Evolutionary conservation across 129 eudicot species (phyloP), one percentile per base, ranked within the genome.

Genomic region (Smallanthus sonchifolius): DNA sequence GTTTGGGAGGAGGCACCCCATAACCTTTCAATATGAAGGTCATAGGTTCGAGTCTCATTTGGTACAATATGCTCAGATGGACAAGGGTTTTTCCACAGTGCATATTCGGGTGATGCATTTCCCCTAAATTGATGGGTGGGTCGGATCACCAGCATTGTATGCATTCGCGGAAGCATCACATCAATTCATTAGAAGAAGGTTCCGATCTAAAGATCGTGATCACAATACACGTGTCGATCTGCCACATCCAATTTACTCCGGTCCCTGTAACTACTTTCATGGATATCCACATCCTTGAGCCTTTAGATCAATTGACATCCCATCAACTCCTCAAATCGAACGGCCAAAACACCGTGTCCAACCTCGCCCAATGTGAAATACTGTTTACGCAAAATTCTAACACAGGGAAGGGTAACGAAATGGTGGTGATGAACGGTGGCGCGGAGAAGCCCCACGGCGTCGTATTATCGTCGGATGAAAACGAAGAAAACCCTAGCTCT

Each of bases 381-480:
- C 16, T 32, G 13, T 59, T 28, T 20, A 77, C 51, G 15, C 64
- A 57, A 69, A 45, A 0, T n/a, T 55, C 20, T 9, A 15, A 19
- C 52, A 7, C 43, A 17, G 47, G 65, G 19, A 37, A 37, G 20
- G 34, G 1, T 11, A 52, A 62, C 8, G 4, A 40, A 72, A 84
- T 84, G 87, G 70, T 82, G 35, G 84, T 80, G 70, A 16, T 42
- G 68, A 76, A 71, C 76, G 77, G 69, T 43, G 79, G 56, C 43
- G 32, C 63, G 10, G 83, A 74, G 40, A 74, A 74, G 17, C 73
- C 67, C 6, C 42, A 60, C 77, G 75, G 74, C 83, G 85, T 75
- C 28, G 73, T 75, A 15, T 17, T 37, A 39, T 13, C 57, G 8
- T 24, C 68, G 32, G 74, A 70, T 0, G 66, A 36, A 16, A 79